Conservation (phyloP, 2,329 filamentous ascomycete genomes). For the Drechslerella dactyloides region DNA sequence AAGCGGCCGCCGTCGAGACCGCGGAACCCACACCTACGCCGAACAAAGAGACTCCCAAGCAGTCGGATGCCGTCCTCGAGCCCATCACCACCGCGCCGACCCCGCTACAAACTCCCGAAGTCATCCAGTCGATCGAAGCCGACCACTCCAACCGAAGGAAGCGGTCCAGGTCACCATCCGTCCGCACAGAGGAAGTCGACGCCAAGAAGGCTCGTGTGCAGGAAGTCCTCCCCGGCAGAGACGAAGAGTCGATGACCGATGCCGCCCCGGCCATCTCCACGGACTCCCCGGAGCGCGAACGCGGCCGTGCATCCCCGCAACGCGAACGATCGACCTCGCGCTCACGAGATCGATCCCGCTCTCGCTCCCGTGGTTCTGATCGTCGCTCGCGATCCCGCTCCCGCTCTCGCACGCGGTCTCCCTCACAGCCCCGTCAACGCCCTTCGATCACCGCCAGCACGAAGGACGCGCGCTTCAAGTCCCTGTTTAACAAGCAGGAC, state of each 20-base stretch:
- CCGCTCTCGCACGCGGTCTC: conserved; percentile 32
- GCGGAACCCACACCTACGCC: conserved; percentile 26
- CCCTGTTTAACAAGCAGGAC: conserved; percentile 59
- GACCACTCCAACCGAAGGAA: conserved; percentile 36
- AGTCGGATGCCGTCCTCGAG: conserved; percentile 52
- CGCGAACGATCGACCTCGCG: conserved; percentile 28
- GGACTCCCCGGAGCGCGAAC: conserved; percentile 29
- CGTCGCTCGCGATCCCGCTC: conserved; percentile 14
- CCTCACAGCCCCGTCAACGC: conserved; percentile 31
- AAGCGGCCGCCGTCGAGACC: conserved; percentile 27
- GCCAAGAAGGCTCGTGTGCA: conserved; percentile 46
- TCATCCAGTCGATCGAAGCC: conserved; percentile 35
- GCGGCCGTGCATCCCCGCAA: conserved; percentile 8
- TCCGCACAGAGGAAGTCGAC: conserved; percentile 33
- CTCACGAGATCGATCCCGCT: conserved; percentile 12
- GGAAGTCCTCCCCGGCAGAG: conserved; percentile 27
- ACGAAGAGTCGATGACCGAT: conserved; percentile 44
- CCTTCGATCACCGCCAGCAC: conserved; percentile 49
- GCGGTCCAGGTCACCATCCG: conserved; percentile 42
- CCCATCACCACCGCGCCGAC: conserved; percentile 39
- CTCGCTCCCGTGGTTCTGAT: conserved; percentile 17
- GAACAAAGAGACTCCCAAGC: conserved; percentile 32
- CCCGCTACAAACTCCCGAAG: conserved; percentile 40
- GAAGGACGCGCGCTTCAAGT: conserved; percentile 62
- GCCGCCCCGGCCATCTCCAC: conserved; percentile 37